These are phyloP conservation scores for Gloeopeniophorella convolvens DNA, from an alignment of 768 basidiomycete species.

Conservation along the genomic window DNA sequence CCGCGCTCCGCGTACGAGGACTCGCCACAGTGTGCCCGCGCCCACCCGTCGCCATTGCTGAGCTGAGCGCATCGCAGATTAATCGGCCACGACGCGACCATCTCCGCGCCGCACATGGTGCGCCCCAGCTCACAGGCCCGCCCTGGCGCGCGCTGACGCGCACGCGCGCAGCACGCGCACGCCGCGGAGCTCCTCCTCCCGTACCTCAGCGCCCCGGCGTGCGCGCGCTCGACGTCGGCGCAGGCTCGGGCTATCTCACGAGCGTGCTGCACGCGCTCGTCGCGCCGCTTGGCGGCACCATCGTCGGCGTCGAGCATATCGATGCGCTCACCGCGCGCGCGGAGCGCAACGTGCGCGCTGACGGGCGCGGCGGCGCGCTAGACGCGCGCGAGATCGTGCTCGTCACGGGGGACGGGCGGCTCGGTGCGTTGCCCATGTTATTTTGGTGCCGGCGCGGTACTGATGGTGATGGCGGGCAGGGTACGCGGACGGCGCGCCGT, in stretches of 20 bases:
- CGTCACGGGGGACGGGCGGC: constrained; percentile 71
- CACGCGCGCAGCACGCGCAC: constrained; percentile 79
- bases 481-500: constrained; percentile 23
- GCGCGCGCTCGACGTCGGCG: constrained; percentile 83
- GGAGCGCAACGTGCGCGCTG: constrained; percentile 56
- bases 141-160: no score
- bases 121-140: no score
- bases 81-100: constrained; percentile 85
- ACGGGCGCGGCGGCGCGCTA: constrained; percentile 53
- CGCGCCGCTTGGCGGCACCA: constrained; percentile 31
- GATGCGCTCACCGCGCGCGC: constrained; percentile 68
- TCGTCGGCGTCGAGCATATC: constrained; percentile 92
- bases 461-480: constrained; percentile 9
- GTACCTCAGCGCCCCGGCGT: constrained; percentile 62
- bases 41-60: not conserved
- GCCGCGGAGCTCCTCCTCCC: constrained; percentile 74
- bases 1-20: constrained; percentile 39
- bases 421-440: constrained; percentile 40
- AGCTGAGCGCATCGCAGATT: constrained; percentile 25
- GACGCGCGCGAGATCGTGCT: constrained; percentile 54
- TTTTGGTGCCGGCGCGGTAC: not conserved
- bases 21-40: constrained; percentile 37
- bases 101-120: constrained; percentile 77
- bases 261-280: constrained; percentile 79
- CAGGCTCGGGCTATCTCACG: constrained; percentile 81